A percentile compares a stretch with the other conserved stretches of the same genome.
phyloP scores from a whole-genome alignment of 495 filamentous ascomycete species.

The Oidiodendron maius region DNA sequence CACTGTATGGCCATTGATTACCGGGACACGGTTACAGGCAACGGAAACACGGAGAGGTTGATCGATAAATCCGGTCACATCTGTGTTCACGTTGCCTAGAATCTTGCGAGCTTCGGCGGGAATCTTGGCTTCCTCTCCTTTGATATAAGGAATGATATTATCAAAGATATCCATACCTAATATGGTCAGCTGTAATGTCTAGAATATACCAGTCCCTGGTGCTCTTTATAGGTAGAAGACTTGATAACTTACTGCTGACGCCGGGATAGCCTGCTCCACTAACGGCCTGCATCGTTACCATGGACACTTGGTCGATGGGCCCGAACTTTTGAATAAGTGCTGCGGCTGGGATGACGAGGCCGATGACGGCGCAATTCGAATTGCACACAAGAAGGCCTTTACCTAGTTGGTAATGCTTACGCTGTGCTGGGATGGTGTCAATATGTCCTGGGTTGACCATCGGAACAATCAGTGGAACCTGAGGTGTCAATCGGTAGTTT shows the following conservation, averaged over 20 bases:
- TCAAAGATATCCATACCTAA: conserved; percentile 68
- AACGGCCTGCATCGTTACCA: conserved; percentile 84
- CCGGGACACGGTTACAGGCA: conserved; percentile 76
- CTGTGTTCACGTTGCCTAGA: conserved; percentile 59
- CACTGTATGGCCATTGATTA: conserved; percentile 80
- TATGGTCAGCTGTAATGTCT: no score
- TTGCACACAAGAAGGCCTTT: conserved; percentile 85
- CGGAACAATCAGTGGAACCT: conserved; percentile 80
- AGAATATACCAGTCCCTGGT: no score
- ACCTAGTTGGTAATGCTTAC: conserved; percentile 54
- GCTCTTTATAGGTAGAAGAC: no score
- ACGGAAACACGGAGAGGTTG: conserved; percentile 66
- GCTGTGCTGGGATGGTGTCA: conserved; percentile 71
- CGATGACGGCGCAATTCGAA: conserved; percentile 87
- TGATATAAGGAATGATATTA: conserved; percentile 81
- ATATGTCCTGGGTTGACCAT: conserved; percentile 79
- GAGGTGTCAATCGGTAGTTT: conserved; percentile 77
- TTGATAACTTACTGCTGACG: no score
- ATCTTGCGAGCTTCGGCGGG: conserved; percentile 85
- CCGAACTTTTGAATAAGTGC: conserved; percentile 75
- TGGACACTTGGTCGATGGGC: conserved; percentile 63
- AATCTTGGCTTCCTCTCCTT: conserved; percentile 86
- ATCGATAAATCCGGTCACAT: conserved; percentile 59
- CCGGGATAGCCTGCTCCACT: conserved; percentile 79
- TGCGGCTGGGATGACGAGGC: conserved; percentile 82